Evolutionary conservation across 441 rosid genomes (phyloP), one percentile per base, ranked within the genome.

Genomic region (Oxalis stricta): DNA sequence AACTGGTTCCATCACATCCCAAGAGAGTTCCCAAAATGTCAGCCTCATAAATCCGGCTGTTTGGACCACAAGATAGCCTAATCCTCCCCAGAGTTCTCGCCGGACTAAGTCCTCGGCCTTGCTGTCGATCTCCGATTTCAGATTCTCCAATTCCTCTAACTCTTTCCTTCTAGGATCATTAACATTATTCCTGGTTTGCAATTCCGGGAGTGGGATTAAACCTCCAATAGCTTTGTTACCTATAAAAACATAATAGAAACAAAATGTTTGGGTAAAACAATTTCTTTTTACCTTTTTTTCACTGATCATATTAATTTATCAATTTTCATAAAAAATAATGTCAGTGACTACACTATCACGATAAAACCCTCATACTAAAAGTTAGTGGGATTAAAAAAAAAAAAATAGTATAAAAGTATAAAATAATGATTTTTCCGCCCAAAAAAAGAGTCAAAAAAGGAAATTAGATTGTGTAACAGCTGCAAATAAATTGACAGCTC

Each of bases 1-100:
- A 34, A 91, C 81, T 0, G 98, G 98, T 36, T 91, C 98, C 98
- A 91, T 91, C 8, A 91, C 94, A 12, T 91, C 98, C 98, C 98
- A 91, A 0, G 94, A 65, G 12, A 85, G 85, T 56, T 85, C 98
- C 96, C 98, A 85, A 41, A 91, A 91, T 0, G 98, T 91, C 3
- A 91, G 72, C 76, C 98, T 73, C 96, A 85, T 80, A 83, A 85
- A 85, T 17, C 66, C 94, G 0, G 73, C 79, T 2, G 98, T 91
- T 65, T 91, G 98, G 36, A 69, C 53, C 12, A 80, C 70, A 23
- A 85, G 44, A 67, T 59, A 83, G 23, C 72, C 84, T 0, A 91
- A 73, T 5, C 98, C 98, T 2, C 65, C 34, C 89, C 89, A 83
- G 4, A 91, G 82, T 46, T 91, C 98, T 22, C 63, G 56, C 2